Evolutionary conservation across 2,329 filamentous ascomycete genomes (phyloP).

Genomic region (Hypoxylon sp.): DNA sequence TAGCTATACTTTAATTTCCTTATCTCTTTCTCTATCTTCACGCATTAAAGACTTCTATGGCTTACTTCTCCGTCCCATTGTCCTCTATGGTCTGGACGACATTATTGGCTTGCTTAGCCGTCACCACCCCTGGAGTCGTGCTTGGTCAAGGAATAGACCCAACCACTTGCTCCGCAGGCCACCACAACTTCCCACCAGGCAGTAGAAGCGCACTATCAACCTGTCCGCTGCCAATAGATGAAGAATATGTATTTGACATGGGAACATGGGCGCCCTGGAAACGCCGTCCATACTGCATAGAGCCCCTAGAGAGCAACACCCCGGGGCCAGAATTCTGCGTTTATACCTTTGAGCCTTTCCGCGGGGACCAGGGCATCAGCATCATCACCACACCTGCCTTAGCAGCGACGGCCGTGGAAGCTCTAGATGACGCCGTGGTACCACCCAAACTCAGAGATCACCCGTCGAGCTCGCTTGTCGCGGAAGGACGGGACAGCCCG

Average conservation of each 20-base stretch:
- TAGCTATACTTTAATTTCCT: too few relatives aligned
- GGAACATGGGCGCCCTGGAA: slow-evolving; percentile 29
- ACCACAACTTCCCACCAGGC: background rate
- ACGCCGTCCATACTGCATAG: slow-evolving; percentile 31
- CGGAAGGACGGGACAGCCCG: background rate
- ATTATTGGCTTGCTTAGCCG: too few relatives aligned
- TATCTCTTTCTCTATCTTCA: too few relatives aligned
- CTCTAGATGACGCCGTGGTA: slow-evolving; percentile 26
- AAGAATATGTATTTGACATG: slow-evolving; percentile 24
- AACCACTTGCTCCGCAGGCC: slow-evolving; percentile 7
- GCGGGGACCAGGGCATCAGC: slow-evolving; percentile 19
- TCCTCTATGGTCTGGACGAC: too few relatives aligned
- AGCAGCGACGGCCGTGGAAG: slow-evolving; percentile 23
- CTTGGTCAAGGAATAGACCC: slow-evolving; percentile 7
- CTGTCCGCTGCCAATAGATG: slow-evolving; percentile 29
- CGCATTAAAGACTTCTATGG: too few relatives aligned
- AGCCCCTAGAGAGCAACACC: slow-evolving; percentile 16
- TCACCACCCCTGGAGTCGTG: background rate
- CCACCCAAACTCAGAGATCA: slow-evolving; percentile 20
- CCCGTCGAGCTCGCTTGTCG: slow-evolving; percentile 9
- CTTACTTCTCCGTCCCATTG: too few relatives aligned
- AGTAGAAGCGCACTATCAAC: background rate
- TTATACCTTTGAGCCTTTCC: slow-evolving; percentile 33
- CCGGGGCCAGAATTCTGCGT: slow-evolving; percentile 27
- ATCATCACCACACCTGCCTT: slow-evolving; percentile 28